phyloP scores from a whole-genome alignment of 495 filamentous ascomycete genomes.

The Letharia columbiana region DNA sequence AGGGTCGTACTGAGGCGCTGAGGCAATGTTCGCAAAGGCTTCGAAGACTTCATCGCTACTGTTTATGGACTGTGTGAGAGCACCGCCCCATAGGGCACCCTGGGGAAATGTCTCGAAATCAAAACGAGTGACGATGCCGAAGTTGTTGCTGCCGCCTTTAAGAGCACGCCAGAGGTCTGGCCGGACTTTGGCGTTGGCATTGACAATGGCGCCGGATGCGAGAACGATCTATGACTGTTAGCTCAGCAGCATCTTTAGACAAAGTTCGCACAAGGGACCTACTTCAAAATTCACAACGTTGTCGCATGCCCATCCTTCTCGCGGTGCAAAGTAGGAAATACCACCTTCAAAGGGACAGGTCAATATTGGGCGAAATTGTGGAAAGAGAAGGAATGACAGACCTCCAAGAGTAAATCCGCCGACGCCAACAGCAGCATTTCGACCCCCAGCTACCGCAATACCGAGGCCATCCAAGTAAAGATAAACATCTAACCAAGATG shows the following conservation, averaged over 20 bases:
- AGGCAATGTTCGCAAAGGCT: conserved; percentile 7
- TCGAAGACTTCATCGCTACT: conserved; percentile 13
- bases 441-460: conserved; percentile 41
- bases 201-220: conserved; percentile 29
- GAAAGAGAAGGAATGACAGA: background rate
- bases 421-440: conserved; percentile 38
- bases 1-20: conserved; percentile 22
- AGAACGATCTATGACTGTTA: conserved; percentile 29
- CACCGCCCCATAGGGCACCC: conserved; percentile 37
- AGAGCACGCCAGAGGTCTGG: conserved; percentile 31
- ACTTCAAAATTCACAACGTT: conserved; percentile 27
- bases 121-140: conserved; percentile 36
- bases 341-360: conserved; percentile 18
- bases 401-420: conserved; percentile 35
- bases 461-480: conserved; percentile 35
- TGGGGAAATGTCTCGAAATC: conserved; percentile 27
- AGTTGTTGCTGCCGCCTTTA: conserved; percentile 35
- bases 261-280: background rate
- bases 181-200: conserved; percentile 27
- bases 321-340: conserved; percentile 31
- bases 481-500: conserved; percentile 43
- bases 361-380: background rate
- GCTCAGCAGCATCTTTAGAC: background rate
- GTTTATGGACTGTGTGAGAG: conserved; percentile 7
- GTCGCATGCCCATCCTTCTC: conserved; percentile 31